Evolutionary conservation across 2,329 filamentous ascomycete species (phyloP).

Genomic region (Periconia macrospinosa): DNA sequence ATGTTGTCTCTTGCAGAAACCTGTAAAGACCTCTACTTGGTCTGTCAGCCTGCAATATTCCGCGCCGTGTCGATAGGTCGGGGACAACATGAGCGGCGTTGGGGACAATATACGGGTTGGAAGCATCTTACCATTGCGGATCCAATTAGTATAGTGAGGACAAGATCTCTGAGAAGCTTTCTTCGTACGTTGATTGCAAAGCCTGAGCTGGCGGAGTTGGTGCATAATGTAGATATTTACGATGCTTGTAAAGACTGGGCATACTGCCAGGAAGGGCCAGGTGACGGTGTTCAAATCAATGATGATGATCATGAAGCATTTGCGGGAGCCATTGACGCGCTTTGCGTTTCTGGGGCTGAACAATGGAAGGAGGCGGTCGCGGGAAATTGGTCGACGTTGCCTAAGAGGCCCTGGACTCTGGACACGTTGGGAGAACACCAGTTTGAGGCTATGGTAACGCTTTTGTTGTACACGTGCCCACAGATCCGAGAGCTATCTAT

Average conservation of each 20-base stretch:
- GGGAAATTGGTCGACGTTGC: not conserved
- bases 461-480: not conserved
- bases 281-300: not conserved
- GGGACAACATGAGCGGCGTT: too few relatives aligned
- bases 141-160: not conserved
- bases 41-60: not conserved
- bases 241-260: not conserved
- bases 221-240: not conserved
- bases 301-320: not conserved
- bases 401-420: not conserved
- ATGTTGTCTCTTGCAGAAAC: not conserved
- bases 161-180: not conserved
- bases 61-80: not conserved
- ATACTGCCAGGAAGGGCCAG: not conserved
- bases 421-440: not conserved
- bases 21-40: not conserved
- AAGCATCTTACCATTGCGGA: not conserved
- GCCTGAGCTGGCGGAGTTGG: not conserved
- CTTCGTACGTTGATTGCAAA: not conserved
- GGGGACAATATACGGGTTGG: too few relatives aligned
- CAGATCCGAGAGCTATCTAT: not conserved
- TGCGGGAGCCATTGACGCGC: not conserved
- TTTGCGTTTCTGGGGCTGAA: not conserved
- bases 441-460: not conserved
- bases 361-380: not conserved